A percentile compares a stretch with the other conserved stretches of the same genome.
Conservation (phyloP, 306 rosid genomes). For the Corylus americana region DNA sequence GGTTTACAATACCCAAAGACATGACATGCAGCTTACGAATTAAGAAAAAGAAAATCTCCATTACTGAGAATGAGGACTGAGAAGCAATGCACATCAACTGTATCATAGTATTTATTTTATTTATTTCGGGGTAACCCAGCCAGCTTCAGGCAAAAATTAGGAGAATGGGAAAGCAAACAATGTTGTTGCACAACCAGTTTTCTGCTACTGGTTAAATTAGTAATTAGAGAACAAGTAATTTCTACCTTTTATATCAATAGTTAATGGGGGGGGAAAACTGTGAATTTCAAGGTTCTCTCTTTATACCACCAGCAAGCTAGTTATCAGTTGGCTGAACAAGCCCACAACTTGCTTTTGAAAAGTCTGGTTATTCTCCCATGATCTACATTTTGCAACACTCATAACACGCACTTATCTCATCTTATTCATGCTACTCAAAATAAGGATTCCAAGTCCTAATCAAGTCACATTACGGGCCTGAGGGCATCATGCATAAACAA, state of each 20-base stretch:
- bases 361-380: background rate
- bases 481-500: background rate
- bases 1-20: too few relatives aligned
- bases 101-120: background rate
- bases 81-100: background rate
- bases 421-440: background rate
- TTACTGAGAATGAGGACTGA: background rate
- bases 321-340: background rate
- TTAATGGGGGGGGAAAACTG: background rate
- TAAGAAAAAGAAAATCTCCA: too few relatives aligned
- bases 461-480: background rate
- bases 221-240: background rate
- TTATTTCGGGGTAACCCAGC: background rate
- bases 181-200: background rate
- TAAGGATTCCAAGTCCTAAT: background rate
- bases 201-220: background rate
- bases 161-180: background rate
- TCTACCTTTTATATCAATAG: background rate
- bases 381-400: background rate
- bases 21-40: too few relatives aligned
- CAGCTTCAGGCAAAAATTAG: background rate
- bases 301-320: background rate
- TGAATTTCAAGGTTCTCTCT: background rate
- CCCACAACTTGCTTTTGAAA: background rate
- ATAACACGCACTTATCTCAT: background rate